These are phyloP conservation scores for Eutrema salsugineum DNA, from an alignment of 441 rosid genomes.

Conservation along the genomic window DNA sequence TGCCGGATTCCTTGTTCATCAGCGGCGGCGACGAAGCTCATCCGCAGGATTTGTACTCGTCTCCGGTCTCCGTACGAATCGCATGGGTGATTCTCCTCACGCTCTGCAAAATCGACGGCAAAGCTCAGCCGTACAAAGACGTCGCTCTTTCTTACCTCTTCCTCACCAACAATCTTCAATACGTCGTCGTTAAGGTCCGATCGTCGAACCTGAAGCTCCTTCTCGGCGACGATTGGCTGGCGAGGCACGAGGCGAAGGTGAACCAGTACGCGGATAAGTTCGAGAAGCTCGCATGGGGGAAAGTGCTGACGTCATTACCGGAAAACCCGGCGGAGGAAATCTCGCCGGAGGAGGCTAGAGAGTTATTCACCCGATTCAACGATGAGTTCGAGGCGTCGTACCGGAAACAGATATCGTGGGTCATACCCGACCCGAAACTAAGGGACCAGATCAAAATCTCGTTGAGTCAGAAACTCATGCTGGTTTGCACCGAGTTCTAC, in stretches of 20 bases:
- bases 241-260: slow-evolving; percentile 58
- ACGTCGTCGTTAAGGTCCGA: slow-evolving; percentile 61
- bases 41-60: slow-evolving; percentile 31
- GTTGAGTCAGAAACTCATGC: slow-evolving; percentile 42
- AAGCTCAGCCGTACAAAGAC: slow-evolving; percentile 64
- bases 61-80: slow-evolving; percentile 42
- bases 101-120: slow-evolving; percentile 80
- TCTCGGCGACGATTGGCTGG: slow-evolving; percentile 80
- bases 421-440: slow-evolving; percentile 50
- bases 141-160: slow-evolving; percentile 74
- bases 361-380: slow-evolving; percentile 41
- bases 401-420: slow-evolving; percentile 57
- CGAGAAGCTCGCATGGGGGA: slow-evolving; percentile 81
- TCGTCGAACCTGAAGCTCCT: slow-evolving; percentile 49
- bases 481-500: slow-evolving; percentile 48
- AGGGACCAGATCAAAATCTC: slow-evolving; percentile 55
- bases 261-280: slow-evolving; percentile 62
- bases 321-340: slow-evolving; percentile 30
- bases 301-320: slow-evolving; percentile 49
- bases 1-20: slow-evolving; percentile 41
- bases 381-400: slow-evolving; percentile 49
- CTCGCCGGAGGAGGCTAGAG: slow-evolving; percentile 30
- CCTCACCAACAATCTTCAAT: slow-evolving; percentile 79
- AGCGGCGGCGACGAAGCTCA: slow-evolving; percentile 36
- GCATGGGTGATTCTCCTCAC: slow-evolving; percentile 74